Base-by-base conservation (phyloP, 768 basidiomycete species). In the Russula compacta region DNA sequence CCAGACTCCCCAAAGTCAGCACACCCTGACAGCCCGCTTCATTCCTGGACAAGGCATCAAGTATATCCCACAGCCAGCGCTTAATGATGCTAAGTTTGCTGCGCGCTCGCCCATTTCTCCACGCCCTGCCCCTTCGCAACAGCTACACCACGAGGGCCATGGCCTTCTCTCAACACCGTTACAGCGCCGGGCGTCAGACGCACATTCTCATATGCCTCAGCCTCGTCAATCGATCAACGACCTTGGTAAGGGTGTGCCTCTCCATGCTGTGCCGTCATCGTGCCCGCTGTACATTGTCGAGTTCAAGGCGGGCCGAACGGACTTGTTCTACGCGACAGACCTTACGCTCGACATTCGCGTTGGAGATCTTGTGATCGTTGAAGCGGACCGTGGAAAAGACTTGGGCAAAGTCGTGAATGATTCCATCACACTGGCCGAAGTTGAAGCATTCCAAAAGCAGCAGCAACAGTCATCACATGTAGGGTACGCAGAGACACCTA, bases 271-370 rank as follows among this genome's bases (percentile, higher is more conserved):
- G 44, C 87, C 94, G 0, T 71, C 87, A 12, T 83, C 85, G 39
- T 91, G 88, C 78, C 92, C 89, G n/a, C 81, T 99, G 8, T 98
- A 83, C 79, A 95, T 98, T 67, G 89, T 98, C 67, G 90, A 97
- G 72, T 99, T 99, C 81, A 99, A 98, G 74, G 95, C 95, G 0
- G 92, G 93, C 0, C 84, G 95, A 43, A 93, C 93, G 64, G 95
- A 98, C 72, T 75, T 99, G 32, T 98, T 94, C 75, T 98, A 97
- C 72, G 79, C 86, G 63, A 87, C 85, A 0, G 89, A 95, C 69
- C 77, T 79, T 62, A 69, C 78, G 67, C 68, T 82, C 42, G 75
- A 80, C 39, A 84, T 98, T 63, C 81, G 84, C 6, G 84, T 88
- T 21, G 95, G 93, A 2, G 95, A 98, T 70, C 76, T 93, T 40